phyloP scores from a whole-genome alignment of 2,329 filamentous ascomycete genomes.

The Metarhizium anisopliae region DNA sequence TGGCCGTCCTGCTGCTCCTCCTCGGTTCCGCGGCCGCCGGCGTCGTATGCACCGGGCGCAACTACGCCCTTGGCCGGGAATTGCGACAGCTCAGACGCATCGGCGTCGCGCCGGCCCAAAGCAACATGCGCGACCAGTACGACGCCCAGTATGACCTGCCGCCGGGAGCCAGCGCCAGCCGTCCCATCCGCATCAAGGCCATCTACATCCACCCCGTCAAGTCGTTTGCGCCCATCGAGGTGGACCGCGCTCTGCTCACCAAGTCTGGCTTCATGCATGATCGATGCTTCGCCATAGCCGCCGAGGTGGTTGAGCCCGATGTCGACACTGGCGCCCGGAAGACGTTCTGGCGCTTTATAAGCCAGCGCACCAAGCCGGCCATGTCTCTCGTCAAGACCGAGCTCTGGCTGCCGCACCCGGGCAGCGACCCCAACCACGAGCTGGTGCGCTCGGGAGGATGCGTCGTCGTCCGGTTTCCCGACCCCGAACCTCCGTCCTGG shows the following conservation, averaged over 20 bases:
- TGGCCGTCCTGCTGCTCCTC: not conserved
- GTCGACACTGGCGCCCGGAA: not conserved
- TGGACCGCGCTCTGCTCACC: slow-evolving; percentile 13
- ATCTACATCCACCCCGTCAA: slow-evolving; percentile 20
- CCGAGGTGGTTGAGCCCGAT: slow-evolving; percentile 15
- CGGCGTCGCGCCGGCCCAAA: slow-evolving; percentile 8
- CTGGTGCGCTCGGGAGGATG: not conserved
- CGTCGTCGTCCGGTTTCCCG: slow-evolving; percentile 1
- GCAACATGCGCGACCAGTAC: slow-evolving; percentile 18
- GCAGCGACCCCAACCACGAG: not conserved
- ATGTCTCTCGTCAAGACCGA: slow-evolving; percentile 2
- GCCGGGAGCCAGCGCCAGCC: not conserved
- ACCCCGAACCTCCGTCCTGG: not conserved
- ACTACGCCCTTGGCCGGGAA: not conserved
- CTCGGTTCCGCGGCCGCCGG: not conserved
- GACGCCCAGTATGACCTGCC: slow-evolving; percentile 9
- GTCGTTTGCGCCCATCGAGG: slow-evolving; percentile 17
- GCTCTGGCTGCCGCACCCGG: not conserved
- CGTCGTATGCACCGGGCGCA: not conserved
- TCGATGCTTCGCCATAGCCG: slow-evolving; percentile 19
- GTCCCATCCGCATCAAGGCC: slow-evolving; percentile 16
- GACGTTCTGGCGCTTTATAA: slow-evolving; percentile 16
- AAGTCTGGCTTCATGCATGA: slow-evolving; percentile 18
- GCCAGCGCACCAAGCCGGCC: slow-evolving; percentile 12
- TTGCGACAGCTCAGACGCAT: slow-evolving; percentile 9